Conservation (phyloP, 2,329 filamentous ascomycete species). For the Cryphonectria radicalis region DNA sequence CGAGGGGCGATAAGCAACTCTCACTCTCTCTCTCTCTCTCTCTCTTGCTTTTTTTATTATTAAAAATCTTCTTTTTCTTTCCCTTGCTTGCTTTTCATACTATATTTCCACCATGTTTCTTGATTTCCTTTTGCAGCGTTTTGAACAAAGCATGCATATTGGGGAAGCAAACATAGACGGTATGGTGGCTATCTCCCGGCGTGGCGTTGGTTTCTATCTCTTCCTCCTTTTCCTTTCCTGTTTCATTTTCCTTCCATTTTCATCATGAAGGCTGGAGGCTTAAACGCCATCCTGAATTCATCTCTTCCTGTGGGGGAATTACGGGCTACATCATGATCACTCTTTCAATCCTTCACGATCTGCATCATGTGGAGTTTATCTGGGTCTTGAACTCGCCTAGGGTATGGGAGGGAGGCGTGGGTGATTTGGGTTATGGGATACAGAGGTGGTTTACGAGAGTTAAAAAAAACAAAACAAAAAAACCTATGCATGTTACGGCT, state of each 20-base stretch:
- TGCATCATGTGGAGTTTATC: conserved; percentile 15
- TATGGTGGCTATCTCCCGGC: conserved; percentile 10
- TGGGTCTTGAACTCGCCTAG: background rate
- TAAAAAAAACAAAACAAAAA: background rate
- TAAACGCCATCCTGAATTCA: background rate
- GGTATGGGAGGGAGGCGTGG: background rate
- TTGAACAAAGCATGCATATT: conserved; percentile 21
- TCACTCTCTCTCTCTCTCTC: background rate
- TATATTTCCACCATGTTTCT: background rate
- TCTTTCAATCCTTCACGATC: conserved; percentile 15
- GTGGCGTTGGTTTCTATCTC: conserved; percentile 16
- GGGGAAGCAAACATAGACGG: conserved; percentile 27
- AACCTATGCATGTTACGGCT: background rate
- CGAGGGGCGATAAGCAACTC: background rate
- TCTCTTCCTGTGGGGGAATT: background rate
- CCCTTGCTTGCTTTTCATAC: background rate
- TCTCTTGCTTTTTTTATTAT: too few relatives aligned
- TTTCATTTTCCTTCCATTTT: background rate
- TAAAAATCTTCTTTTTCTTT: background rate
- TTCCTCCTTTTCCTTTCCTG: background rate
- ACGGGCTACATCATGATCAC: conserved; percentile 10
- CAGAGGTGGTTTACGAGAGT: background rate
- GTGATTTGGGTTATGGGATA: background rate
- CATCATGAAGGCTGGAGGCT: background rate
- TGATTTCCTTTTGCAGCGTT: conserved; percentile 11